Conservation (phyloP, 768 basidiomycete genomes). For the Tylopilus cervinicoccineus region DNA sequence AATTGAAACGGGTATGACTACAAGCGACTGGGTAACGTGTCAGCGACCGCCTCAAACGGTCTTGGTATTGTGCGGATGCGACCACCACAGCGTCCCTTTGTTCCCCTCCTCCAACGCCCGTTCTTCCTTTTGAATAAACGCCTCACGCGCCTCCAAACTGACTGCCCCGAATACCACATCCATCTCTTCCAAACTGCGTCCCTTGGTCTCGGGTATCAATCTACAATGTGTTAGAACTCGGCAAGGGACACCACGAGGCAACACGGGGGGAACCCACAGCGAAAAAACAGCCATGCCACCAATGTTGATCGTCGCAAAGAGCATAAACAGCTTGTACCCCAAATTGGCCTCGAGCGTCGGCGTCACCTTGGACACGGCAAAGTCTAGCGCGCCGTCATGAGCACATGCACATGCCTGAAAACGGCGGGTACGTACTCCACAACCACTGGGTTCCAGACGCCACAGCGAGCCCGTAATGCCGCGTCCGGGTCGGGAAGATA, state of each 20-base stretch:
- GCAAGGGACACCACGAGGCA: too few species aligned
- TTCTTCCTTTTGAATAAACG: constrained; percentile 47
- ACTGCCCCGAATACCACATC: constrained; percentile 59
- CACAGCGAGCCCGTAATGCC: constrained; percentile 73
- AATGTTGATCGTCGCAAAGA: constrained; percentile 74
- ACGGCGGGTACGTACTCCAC: constrained; percentile 58
- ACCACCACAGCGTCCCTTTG: not conserved
- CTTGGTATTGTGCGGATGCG: constrained; percentile 3
- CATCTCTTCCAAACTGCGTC: constrained; percentile 52
- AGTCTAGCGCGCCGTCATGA: too few species aligned
- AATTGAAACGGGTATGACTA: too few species aligned
- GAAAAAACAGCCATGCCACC: constrained; percentile 67
- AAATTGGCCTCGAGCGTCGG: constrained; percentile 57
- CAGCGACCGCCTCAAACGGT: not conserved
- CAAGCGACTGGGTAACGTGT: too few species aligned
- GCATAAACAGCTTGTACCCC: constrained; percentile 72
- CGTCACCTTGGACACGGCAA: constrained; percentile 68
- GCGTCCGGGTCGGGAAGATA: constrained; percentile 82
- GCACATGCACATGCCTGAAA: not conserved
- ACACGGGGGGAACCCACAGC: constrained; percentile 37
- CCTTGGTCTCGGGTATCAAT: constrained; percentile 60
- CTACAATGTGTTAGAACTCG: constrained; percentile 24
- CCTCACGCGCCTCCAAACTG: constrained; percentile 47
- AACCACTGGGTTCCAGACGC: constrained; percentile 83
- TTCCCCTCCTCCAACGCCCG: constrained; percentile 18